Percentiles rank a stretch among this genome's conserved stretches.
Conservation (phyloP, 1,284 basidiomycete genomes). For the Cutaneotrichosporon sp. region DNA sequence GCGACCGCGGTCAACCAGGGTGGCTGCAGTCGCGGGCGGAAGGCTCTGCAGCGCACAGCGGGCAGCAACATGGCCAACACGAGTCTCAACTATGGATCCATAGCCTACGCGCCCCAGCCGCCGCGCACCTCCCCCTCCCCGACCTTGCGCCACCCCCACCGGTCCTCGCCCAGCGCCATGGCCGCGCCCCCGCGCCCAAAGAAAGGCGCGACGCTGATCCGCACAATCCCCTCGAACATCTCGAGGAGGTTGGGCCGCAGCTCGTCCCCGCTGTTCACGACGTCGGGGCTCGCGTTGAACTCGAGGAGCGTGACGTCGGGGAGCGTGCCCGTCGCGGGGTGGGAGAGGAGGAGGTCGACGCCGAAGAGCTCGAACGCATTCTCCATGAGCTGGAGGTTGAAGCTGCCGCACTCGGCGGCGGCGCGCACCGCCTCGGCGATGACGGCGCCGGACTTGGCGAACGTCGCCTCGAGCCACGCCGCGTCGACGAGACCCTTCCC, state of each 20-base stretch:
- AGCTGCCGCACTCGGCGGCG: constrained; percentile 67
- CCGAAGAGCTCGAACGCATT: constrained; percentile 96
- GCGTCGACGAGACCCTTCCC: constrained; percentile 43
- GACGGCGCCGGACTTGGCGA: constrained; percentile 65
- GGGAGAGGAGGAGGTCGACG: constrained; percentile 81
- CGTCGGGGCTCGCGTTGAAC: constrained; percentile 94
- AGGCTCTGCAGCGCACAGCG: too few relatives aligned
- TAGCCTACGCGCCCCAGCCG: constrained; percentile 14
- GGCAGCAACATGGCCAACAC: too few relatives aligned
- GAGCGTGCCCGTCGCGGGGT: constrained; percentile 44
- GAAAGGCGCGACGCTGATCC: constrained; percentile 68
- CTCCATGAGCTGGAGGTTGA: constrained; percentile 66
- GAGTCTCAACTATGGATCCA: too few relatives aligned
- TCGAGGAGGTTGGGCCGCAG: constrained; percentile 72
- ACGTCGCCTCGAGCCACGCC: constrained; percentile 63
- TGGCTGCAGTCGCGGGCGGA: too few relatives aligned
- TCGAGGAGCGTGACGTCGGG: constrained; percentile 75
- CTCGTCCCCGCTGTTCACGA: constrained; percentile 83
- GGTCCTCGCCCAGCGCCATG: constrained; percentile 41
- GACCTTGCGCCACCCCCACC: constrained; percentile 46
- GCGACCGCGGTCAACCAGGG: too few relatives aligned
- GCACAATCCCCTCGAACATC: constrained; percentile 72
- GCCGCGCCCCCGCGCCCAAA: constrained; percentile 36
- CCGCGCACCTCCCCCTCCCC: constrained; percentile 48
- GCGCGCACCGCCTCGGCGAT: constrained; percentile 83